A percentile compares a stretch with the other conserved stretches of the same genome.
Conservation (phyloP, 768 basidiomycete genomes). For the Naganishia onofrii region DNA sequence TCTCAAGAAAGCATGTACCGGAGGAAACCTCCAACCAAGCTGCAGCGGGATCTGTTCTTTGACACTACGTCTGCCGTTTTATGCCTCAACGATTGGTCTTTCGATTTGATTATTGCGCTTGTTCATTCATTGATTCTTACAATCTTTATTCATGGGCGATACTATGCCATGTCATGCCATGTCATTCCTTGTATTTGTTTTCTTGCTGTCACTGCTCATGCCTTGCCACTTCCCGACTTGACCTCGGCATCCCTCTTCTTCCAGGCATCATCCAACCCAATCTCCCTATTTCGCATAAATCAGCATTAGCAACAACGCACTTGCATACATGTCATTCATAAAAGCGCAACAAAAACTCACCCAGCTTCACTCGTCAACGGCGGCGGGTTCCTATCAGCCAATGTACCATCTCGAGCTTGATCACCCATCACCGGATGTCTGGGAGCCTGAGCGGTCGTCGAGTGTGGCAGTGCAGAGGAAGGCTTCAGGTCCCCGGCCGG, state of each 20-base stretch:
- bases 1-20: no score
- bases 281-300: conserved; percentile 21
- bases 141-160: neutral
- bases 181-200: neutral
- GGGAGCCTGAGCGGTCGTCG: conserved; percentile 43
- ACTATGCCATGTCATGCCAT: neutral
- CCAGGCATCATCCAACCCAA: conserved; percentile 44
- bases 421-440: conserved; percentile 40
- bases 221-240: conserved; percentile 26
- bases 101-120: no score
- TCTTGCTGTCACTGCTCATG: neutral
- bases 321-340: neutral
- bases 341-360: conserved; percentile 36
- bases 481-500: conserved; percentile 36
- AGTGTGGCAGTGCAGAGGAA: conserved; percentile 35
- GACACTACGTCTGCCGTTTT: no score
- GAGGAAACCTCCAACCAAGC: no score
- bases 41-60: no score
- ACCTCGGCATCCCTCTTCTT: conserved; percentile 38
- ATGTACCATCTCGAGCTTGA: conserved; percentile 40
- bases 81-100: no score
- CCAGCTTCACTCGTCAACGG: conserved; percentile 39
- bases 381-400: conserved; percentile 43
- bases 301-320: neutral
- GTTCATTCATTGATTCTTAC: neutral